Percentiles rank a stretch among this genome's conserved stretches.
phyloP scores from a whole-genome alignment of 768 basidiomycete genomes.

The Pleurotus giganteus region DNA sequence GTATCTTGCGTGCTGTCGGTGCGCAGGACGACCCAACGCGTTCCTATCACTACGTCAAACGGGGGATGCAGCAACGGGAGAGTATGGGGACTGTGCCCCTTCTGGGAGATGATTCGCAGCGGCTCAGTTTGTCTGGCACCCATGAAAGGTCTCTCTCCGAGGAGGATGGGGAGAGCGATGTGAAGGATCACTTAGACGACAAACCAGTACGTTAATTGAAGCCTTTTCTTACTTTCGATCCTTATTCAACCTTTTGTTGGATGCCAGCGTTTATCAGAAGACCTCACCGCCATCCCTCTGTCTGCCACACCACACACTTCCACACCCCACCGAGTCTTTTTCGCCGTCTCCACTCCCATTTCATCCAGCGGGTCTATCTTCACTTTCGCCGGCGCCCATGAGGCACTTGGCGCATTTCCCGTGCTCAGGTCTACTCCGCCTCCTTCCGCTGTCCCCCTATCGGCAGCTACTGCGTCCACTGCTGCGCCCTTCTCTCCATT shows the following conservation, averaged over 20 bases:
- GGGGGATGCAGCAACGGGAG: background rate
- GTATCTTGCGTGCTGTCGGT: background rate
- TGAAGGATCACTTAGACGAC: background rate
- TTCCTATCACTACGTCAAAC: background rate
- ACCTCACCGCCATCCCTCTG: background rate
- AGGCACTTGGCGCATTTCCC: background rate
- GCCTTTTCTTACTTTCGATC: too few relatives aligned
- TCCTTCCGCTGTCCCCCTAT: background rate
- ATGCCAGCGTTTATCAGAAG: background rate
- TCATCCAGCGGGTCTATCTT: slow-evolving; percentile 1
- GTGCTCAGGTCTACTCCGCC: background rate
- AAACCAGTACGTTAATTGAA: too few relatives aligned
- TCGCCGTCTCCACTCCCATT: background rate
- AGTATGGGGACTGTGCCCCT: background rate
- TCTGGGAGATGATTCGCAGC: background rate
- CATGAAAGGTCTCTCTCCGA: background rate
- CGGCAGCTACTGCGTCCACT: slow-evolving; percentile 3
- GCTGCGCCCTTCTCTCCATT: slow-evolving; percentile 7
- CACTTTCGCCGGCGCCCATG: slow-evolving; percentile 2
- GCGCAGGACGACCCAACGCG: background rate
- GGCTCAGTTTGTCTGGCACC: background rate
- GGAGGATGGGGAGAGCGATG: background rate
- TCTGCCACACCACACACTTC: background rate
- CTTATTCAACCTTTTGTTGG: background rate
- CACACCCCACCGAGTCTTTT: background rate